phyloP scores from a whole-genome alignment of 83 land plant species.

The Picea mariana region DNA sequence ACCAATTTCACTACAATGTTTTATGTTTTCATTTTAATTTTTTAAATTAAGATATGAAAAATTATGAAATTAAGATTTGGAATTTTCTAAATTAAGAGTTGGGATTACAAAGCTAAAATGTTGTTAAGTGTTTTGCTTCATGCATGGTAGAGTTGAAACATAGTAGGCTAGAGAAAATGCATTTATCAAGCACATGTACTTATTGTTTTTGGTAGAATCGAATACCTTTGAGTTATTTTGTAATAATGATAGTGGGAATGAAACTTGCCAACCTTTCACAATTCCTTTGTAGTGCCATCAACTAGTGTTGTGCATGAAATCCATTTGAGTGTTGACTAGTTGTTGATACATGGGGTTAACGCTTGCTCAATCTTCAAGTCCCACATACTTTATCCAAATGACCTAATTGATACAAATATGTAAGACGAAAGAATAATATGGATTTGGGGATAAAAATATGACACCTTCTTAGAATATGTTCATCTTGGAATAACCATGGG shows the following conservation, averaged over 20 bases:
- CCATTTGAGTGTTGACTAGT: constrained; percentile 56
- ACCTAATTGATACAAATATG: constrained; percentile 18
- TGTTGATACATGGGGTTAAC: constrained; percentile 44
- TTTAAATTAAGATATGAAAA: too few relatives aligned
- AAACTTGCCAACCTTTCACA: constrained; percentile 79
- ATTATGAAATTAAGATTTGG: too few relatives aligned
- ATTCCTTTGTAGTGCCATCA: constrained; percentile 73
- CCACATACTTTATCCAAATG: constrained; percentile 81
- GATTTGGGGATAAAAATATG: neutral
- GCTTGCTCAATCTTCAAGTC: constrained; percentile 52
- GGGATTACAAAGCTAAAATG: too few relatives aligned
- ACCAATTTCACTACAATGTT: too few relatives aligned
- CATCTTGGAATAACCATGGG: constrained; percentile 45
- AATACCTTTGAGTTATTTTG: constrained; percentile 65
- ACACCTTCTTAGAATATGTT: neutral
- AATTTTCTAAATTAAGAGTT: too few relatives aligned
- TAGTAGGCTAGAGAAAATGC: neutral
- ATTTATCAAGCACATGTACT: neutral
- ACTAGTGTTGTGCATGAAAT: constrained; percentile 83
- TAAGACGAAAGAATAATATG: neutral
- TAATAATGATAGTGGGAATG: constrained; percentile 55
- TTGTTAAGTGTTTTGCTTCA: too few relatives aligned
- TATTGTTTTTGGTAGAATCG: neutral
- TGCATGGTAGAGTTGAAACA: too few relatives aligned
- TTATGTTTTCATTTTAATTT: too few relatives aligned